A percentile compares a stretch with the other conserved stretches of the same genome.
Evolutionary conservation across 192 early-diverging fungal species (phyloP).

Genomic region (Rhizoclosmatium sp.): DNA sequence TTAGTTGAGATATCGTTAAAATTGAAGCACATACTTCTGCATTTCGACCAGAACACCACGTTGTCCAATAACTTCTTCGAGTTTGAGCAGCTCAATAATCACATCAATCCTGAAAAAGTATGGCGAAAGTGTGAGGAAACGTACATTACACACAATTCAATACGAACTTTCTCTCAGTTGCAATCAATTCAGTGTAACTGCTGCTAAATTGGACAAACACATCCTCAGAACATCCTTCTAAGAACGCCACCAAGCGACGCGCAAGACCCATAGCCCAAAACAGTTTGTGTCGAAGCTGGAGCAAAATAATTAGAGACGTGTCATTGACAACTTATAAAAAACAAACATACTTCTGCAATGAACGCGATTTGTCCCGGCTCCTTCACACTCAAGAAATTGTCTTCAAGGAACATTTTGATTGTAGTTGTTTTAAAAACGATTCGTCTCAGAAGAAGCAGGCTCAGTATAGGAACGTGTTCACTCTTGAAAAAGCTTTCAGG

Average conservation of each 20-base stretch:
- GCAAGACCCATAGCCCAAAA: slow-evolving; percentile 73
- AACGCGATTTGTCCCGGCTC: slow-evolving; percentile 18
- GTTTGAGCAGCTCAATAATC: slow-evolving; percentile 78
- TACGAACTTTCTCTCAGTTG: slow-evolving; percentile 63
- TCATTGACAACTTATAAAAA: neutral
- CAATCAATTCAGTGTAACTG: slow-evolving; percentile 79
- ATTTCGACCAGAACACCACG: slow-evolving; percentile 71
- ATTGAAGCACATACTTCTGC: slow-evolving; percentile 51
- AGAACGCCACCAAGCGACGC: slow-evolving; percentile 71
- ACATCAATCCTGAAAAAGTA: slow-evolving; percentile 62
- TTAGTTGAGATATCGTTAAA: neutral
- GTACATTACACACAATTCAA: slow-evolving; percentile 50
- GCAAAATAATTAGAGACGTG: neutral
- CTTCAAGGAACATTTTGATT: slow-evolving; percentile 41
- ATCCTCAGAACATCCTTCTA: slow-evolving; percentile 71
- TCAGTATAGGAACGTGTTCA: slow-evolving; percentile 79
- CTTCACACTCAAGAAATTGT: slow-evolving; percentile 16
- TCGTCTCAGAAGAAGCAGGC: slow-evolving; percentile 80
- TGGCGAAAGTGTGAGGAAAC: neutral
- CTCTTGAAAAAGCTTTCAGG: slow-evolving; percentile 83
- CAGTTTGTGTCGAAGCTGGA: slow-evolving; percentile 67
- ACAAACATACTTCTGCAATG: slow-evolving; percentile 21
- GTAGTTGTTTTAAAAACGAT: slow-evolving; percentile 84
- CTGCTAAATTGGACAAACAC: slow-evolving; percentile 77
- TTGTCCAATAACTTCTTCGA: slow-evolving; percentile 75